A percentile compares a stretch with the other conserved stretches of the same genome.
These are phyloP conservation scores for Abelmoschus esculentus DNA, from an alignment of 345 rosid genomes.

Conservation along the genomic window DNA sequence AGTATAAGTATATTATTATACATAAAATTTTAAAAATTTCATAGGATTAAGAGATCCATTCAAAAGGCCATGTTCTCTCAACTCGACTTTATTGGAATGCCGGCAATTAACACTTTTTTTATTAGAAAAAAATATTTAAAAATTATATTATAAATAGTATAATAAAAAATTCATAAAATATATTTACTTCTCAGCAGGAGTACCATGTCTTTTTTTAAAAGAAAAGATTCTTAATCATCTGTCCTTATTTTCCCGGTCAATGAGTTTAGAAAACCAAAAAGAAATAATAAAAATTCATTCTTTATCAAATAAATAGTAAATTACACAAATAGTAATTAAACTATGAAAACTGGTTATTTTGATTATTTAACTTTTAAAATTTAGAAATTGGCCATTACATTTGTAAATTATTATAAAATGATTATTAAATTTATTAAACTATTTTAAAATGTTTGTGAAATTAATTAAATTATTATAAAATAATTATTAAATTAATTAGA, in stretches of 20 bases:
- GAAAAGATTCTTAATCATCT: constrained; percentile 1
- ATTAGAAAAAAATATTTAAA: not conserved
- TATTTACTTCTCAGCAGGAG: not conserved
- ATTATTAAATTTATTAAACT: too few species aligned
- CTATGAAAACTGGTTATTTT: too few species aligned
- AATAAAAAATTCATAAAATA: not conserved
- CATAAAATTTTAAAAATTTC: too few species aligned
- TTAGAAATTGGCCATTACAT: too few species aligned
- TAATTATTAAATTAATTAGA: too few species aligned
- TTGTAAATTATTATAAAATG: too few species aligned
- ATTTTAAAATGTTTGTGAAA: too few species aligned
- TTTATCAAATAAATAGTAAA: not conserved
- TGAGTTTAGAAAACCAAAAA: not conserved
- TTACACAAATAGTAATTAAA: too few species aligned
- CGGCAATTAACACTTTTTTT: not conserved
- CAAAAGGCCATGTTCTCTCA: not conserved
- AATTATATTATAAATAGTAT: not conserved
- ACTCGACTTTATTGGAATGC: not conserved
- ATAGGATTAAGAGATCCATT: too few species aligned
- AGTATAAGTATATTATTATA: too few species aligned
- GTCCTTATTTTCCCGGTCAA: constrained; percentile 7
- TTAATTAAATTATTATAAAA: too few species aligned
- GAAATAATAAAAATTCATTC: not conserved
- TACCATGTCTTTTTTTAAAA: constrained; percentile 25
- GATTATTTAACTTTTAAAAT: too few species aligned